Evolutionary conservation across 2,329 filamentous ascomycete genomes (phyloP), one percentile per base, ranked within the genome.

Genomic region (Verticillium tricorpus): DNA sequence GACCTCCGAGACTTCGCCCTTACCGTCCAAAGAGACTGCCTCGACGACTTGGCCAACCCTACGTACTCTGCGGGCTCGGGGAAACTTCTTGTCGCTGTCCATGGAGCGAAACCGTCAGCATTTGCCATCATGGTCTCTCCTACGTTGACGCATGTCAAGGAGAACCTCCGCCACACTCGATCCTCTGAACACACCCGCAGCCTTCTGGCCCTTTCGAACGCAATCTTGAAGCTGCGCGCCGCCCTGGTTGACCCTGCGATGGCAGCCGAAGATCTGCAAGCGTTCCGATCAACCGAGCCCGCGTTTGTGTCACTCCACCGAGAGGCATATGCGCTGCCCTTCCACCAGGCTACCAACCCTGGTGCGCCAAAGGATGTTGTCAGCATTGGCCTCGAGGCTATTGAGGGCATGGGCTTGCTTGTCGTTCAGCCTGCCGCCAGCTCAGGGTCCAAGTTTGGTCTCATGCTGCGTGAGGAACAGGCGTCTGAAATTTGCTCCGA

Each of bases 21-120:
- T 35, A 72, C 76, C 12, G 78, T 84, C 5, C 82, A 82, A 62
- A 76, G 78, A 37, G 85, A 87, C 67, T 81, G 83, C 61, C 75
- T 79, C 15, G 78, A 80, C 32, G 84, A 87, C 61, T 70, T 87
- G 22, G 77, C 78, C 5, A 85, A 81, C 62, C 76, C 80, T 2
- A 80, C 78, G 14, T 86, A 86, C 64, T 77, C 81, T 0, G 78
- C 79, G 35, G 74, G 80, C 7, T 81, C 83, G 9, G 84, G 84
- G 6, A 77, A 82, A 45, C 73, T 86, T 8, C 71, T 86, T 9
- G 77, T 82, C 61, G 80, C 80, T 58, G 77, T 85, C 4, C 70
- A 82, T 60, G 82, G 79, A 50, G 79, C 82, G 15, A 81, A 76
- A 37, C 70, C 76, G 4, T 71, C 73, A 28, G 78, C 82, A 1